Evolutionary conservation across 179 eudicot genomes (phyloP), one percentile per base, ranked within the genome.

Genomic region (Heliamphora pulchella): DNA sequence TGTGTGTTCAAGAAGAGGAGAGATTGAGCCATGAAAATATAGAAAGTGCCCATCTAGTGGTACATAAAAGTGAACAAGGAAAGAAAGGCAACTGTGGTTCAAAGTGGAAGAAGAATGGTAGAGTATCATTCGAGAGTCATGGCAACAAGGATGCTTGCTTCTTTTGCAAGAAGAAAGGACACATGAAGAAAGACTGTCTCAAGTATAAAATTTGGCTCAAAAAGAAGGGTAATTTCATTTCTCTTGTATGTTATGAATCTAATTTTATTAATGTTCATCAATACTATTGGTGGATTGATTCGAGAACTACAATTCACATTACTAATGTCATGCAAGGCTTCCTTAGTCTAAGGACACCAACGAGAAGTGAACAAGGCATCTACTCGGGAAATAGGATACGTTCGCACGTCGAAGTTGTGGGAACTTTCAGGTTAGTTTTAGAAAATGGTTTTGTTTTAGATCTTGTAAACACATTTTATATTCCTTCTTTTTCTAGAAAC

Each of bases 1-100:
- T 80, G 71, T 72, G 58, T 61, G 78, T 80, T 11, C 78, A 80
- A 65, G 78, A 61, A 71, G 62, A 80, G 31, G 82, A 64, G 63
- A 72, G 78, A 3, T 43, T 72, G 46, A 50, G 8, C 0, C 31
- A 31, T 31, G 31, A 31, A 31, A 31, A 31, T 31, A 31, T 31
- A 31, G 31, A 31, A 31, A 31, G 31, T 31, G 31, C 31, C 0
- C 31, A 51, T 51, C 0, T 4, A 51, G 54, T 4, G 8, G 1
- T 0, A 8, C 54, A 8, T 4, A 51, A 51, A 51, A 51, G 54
- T 51, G 54, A 51, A 51, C 54, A 15, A 2, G 4, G 41, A 7
- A 20, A 63, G 11, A 18, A 63, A n/a, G 11, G 13, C 11, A 8
- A 18, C 5, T 1, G 41, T 8, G 13, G 0, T 63, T 10, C 41